Evolutionary conservation across 2,329 filamentous ascomycete species (phyloP), one percentile per base, ranked within the genome.

Genomic region (Calonectria fujianensis): DNA sequence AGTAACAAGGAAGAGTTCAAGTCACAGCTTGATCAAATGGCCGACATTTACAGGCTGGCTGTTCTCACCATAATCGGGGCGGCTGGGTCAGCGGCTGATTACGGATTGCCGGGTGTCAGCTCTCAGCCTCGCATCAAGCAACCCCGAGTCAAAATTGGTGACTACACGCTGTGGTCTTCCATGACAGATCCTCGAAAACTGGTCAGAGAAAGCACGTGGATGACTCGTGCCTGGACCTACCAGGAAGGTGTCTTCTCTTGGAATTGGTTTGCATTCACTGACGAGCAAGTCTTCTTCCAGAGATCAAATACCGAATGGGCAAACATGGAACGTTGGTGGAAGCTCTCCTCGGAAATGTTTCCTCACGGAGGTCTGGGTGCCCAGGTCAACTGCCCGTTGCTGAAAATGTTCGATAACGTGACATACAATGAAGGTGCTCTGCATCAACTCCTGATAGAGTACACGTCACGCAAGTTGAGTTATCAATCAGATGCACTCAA

Each of bases 271-370:
- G 73, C 69, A 10, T 74, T 74, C 31, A 74, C 73, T 31, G 73
- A 74, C 31, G 73, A 74, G n/a, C 73, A 74, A 31, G 73, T 74
- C 45, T 74, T 69, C 45, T 74, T 74, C n/a, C 73, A 74, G 31
- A 45, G 63, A n/a, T 72, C 63, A 18, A 71, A 71, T 16, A 74
- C 48, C 20, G 69, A 74, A 24, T 68, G 64, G 73, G 69, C 63
- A 35, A 72, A 68, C 29, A 1, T 69, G 54, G 73, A 72, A 24
- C 73, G 73, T 20, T 57, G 73, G 64, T 74, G 73, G 73, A 67
- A 68, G 29, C 29, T 63, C 7, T 74, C 73, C 6, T 69, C 31
- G 27, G 73, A 74, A 37, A 74, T 74, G 73, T 74, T 68, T 68
- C 73, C 73, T 7, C 54, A 65, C 13, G 70, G 70, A 10, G 73